Evolutionary conservation across 2,329 filamentous ascomycete species (phyloP).

Genomic region (Lecanoromycetidae sp.): DNA sequence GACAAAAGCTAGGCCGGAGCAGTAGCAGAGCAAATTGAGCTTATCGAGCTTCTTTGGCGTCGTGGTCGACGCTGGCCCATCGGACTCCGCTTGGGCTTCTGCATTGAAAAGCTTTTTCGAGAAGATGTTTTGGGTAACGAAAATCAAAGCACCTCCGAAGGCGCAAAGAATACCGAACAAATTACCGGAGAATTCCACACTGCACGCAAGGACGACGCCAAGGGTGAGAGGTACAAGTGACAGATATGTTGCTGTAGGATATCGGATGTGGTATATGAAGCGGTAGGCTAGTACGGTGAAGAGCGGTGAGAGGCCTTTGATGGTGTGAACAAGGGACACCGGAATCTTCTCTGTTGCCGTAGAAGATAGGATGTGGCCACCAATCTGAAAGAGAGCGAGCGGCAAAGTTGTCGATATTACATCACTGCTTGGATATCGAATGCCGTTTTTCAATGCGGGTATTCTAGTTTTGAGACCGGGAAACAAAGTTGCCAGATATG

Average conservation of each 20-base stretch:
- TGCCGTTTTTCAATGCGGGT: slow-evolving; percentile 70
- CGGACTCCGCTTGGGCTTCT: slow-evolving; percentile 69
- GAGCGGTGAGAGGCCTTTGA: slow-evolving; percentile 90
- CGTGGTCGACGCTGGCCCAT: slow-evolving; percentile 47
- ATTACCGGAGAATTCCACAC: slow-evolving; percentile 78
- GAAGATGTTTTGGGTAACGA: slow-evolving; percentile 97
- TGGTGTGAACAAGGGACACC: slow-evolving; percentile 93
- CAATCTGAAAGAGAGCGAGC: slow-evolving; percentile 82
- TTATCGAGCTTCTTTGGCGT: slow-evolving; percentile 82
- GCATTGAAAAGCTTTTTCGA: slow-evolving; percentile 98
- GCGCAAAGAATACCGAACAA: slow-evolving; percentile 83
- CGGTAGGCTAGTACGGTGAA: slow-evolving; percentile 94
- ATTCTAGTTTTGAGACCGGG: slow-evolving; percentile 58
- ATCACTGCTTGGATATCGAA: slow-evolving; percentile 67
- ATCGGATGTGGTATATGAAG: slow-evolving; percentile 74
- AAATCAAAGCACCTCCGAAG: slow-evolving; percentile 79
- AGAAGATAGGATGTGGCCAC: slow-evolving; percentile 84
- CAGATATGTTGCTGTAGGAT: slow-evolving; percentile 74
- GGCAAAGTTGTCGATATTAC: slow-evolving; percentile 82
- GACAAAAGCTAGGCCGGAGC: slow-evolving; percentile 82
- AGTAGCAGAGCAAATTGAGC: slow-evolving; percentile 91
- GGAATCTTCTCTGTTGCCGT: slow-evolving; percentile 90
- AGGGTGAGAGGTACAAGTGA: slow-evolving; percentile 82
- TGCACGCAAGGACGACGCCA: slow-evolving; percentile 94
- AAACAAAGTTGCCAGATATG: slow-evolving; percentile 61